Evolutionary conservation across 345 rosid genomes (phyloP).

Genomic region (Dimocarpus longan): DNA sequence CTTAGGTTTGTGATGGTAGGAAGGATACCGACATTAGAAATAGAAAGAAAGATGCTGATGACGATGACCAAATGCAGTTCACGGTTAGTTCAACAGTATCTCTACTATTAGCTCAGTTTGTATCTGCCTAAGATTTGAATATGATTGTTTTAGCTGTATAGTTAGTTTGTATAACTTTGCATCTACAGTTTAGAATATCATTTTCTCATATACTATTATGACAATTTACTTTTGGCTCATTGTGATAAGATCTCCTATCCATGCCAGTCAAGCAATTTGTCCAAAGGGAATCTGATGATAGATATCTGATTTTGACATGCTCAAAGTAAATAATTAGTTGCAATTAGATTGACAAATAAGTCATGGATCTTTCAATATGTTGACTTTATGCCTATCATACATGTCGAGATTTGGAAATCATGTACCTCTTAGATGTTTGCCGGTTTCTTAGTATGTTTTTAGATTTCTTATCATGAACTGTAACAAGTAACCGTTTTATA

Average conservation of each 20-base stretch:
- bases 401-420: neutral
- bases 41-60: conserved; percentile 82
- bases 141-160: neutral
- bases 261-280: conserved; percentile 9
- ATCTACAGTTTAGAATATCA: neutral
- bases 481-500: neutral
- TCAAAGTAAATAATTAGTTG: neutral
- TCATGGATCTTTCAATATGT: neutral
- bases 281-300: neutral
- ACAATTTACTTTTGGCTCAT: neutral
- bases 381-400: neutral
- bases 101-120: neutral
- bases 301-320: neutral
- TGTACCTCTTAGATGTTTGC: neutral
- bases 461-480: neutral
- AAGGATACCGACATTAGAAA: conserved; percentile 78
- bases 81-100: conserved; percentile 44
- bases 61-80: conserved; percentile 79
- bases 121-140: neutral
- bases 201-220: neutral
- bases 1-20: conserved; percentile 83
- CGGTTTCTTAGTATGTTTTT: neutral
- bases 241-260: neutral
- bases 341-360: neutral
- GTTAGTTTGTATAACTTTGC: neutral